These are phyloP conservation scores for Penicillium sp. DNA, from an alignment of 2,329 filamentous ascomycete genomes.

Conservation along the genomic window DNA sequence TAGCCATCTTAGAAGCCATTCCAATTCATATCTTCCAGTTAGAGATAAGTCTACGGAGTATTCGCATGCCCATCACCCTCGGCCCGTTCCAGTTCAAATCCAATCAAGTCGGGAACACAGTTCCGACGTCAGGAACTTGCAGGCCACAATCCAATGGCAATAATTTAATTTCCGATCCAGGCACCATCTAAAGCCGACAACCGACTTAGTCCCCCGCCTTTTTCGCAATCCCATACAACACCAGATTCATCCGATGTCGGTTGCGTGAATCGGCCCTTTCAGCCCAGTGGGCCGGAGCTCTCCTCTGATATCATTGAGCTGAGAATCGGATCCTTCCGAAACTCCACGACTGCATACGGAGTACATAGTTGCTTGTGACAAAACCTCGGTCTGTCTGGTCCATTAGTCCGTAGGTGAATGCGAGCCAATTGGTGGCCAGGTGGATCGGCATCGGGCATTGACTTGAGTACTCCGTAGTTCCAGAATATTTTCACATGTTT, in stretches of 20 bases:
- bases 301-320: not conserved
- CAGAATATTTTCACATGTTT: too few species aligned
- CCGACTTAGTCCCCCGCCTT: not conserved
- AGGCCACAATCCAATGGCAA: not conserved
- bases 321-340: not conserved
- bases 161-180: not conserved
- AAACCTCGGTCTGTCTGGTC: too few species aligned
- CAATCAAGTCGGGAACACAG: not conserved
- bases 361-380: not conserved
- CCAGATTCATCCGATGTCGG: slow-evolving; percentile 21
- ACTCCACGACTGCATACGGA: not conserved
- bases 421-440: too few species aligned
- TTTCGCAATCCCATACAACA: not conserved
- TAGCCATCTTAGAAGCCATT: too few species aligned
- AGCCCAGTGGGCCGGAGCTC: not conserved
- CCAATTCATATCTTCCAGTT: too few species aligned
- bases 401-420: too few species aligned
- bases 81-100: not conserved
- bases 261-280: slow-evolving; percentile 22
- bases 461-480: too few species aligned
- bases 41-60: too few species aligned
- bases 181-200: not conserved
- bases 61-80: not conserved
- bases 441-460: too few species aligned
- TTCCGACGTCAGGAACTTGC: not conserved